These are phyloP conservation scores for Candida tammaniensis DNA, from an alignment of 805 yeast genomes.

Conservation along the genomic window DNA sequence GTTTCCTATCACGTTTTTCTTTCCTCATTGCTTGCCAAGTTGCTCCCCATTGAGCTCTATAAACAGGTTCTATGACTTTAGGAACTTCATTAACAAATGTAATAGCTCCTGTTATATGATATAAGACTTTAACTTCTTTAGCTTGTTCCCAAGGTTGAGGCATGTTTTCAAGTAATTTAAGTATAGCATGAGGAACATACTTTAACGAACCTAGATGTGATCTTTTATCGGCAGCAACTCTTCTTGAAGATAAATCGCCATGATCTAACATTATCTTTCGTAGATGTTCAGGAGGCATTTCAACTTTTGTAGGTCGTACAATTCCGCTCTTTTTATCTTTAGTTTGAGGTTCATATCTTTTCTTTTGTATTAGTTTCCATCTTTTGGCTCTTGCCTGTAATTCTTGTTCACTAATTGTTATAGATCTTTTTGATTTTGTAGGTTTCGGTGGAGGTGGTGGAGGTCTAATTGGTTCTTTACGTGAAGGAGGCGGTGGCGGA, in stretches of 20 bases:
- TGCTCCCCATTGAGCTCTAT: conserved; percentile 93
- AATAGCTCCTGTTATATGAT: conserved; percentile 90
- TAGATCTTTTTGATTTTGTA: conserved; percentile 17
- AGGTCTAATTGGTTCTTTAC: conserved; percentile 7
- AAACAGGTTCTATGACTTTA: conserved; percentile 87
- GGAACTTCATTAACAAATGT: conserved; percentile 94
- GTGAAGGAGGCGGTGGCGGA: conserved; percentile 20
- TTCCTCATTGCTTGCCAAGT: conserved; percentile 91
- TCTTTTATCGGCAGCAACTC: conserved; percentile 79
- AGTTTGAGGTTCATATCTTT: conserved; percentile 40
- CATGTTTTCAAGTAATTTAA: conserved; percentile 89
- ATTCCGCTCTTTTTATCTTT: conserved; percentile 36
- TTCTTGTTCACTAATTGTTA: conserved; percentile 26
- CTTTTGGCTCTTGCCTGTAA: conserved; percentile 46
- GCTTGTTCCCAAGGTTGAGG: conserved; percentile 97
- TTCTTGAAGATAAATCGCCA: conserved; percentile 77
- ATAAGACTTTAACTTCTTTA: conserved; percentile 82
- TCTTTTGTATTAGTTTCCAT: conserved; percentile 67
- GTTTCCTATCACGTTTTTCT: conserved; percentile 86
- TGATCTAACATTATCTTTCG: conserved; percentile 81
- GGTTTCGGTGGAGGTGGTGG: conserved; percentile 19
- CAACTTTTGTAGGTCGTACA: conserved; percentile 61
- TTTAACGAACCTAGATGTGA: conserved; percentile 88
- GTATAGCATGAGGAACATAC: conserved; percentile 92
- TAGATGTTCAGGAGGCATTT: conserved; percentile 92